A percentile compares a stretch with the other conserved stretches of the same genome.
phyloP scores from a whole-genome alignment of 257 asterid species.

The Ajuga chamaepitys region DNA sequence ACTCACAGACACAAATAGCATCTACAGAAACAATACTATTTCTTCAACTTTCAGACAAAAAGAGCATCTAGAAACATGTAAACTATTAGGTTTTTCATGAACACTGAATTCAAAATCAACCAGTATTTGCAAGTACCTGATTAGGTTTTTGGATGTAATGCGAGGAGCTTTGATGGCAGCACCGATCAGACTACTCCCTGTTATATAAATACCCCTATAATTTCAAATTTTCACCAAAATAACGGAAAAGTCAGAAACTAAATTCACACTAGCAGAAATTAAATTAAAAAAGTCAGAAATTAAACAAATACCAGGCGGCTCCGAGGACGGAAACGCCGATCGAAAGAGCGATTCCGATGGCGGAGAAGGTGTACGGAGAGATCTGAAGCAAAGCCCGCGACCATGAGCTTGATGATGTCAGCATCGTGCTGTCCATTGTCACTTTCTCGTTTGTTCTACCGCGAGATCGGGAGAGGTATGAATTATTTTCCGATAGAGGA shows the following conservation, averaged over 20 bases:
- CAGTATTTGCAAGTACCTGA: conserved; percentile 33
- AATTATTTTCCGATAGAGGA: background rate
- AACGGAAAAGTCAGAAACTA: background rate
- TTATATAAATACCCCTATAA: conserved; percentile 65
- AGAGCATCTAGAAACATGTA: background rate
- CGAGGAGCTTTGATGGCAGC: conserved; percentile 84
- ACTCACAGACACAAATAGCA: background rate
- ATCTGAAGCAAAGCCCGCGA: conserved; percentile 69
- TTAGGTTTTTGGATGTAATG: conserved; percentile 69
- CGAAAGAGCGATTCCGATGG: conserved; percentile 86
- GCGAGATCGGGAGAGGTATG: background rate
- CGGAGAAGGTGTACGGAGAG: conserved; percentile 94
- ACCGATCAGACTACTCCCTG: conserved; percentile 78
- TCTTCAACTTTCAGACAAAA: background rate
- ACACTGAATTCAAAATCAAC: background rate
- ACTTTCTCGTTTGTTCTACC: background rate
- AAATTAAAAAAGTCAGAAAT: background rate
- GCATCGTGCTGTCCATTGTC: conserved; percentile 31
- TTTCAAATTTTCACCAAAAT: background rate
- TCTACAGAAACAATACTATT: background rate
- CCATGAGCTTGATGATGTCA: conserved; percentile 75
- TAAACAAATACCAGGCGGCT: conserved; percentile 68
- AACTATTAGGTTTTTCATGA: background rate
- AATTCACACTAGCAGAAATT: background rate
- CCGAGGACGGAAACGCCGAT: conserved; percentile 98